Conservation (phyloP, 495 filamentous ascomycete genomes). For the Achaetomiella virescens region DNA sequence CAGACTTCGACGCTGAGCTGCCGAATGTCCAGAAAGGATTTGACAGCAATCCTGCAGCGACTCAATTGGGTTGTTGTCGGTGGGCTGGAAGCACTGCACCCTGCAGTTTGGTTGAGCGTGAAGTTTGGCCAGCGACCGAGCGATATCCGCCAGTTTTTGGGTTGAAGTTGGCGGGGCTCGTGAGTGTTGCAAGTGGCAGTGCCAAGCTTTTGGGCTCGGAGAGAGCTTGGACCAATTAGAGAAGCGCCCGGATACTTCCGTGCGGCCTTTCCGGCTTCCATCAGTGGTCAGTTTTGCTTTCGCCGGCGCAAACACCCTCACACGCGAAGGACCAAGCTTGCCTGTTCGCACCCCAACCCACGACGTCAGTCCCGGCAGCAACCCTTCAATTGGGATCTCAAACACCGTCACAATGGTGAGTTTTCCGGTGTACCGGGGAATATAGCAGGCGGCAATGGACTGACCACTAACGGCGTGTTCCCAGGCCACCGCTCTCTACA, state of each 20-base stretch:
- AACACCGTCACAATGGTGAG: slow-evolving; percentile 36
- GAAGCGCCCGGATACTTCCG: slow-evolving; percentile 24
- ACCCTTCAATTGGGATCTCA: slow-evolving; percentile 20
- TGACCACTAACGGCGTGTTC: slow-evolving; percentile 30
- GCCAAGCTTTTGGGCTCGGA: slow-evolving; percentile 8
- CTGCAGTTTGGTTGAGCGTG: no score
- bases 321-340: slow-evolving; percentile 5
- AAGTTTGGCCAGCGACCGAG: no score
- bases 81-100: no score
- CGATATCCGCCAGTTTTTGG: no score
- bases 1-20: no score
- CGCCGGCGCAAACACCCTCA: slow-evolving; percentile 19
- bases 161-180: slow-evolving; percentile 6
- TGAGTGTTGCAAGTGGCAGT: background rate
- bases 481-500: slow-evolving; percentile 60
- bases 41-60: background rate
- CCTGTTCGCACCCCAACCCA: slow-evolving; percentile 9
- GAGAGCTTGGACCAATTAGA: slow-evolving; percentile 40
- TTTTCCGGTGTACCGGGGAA: background rate
- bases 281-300: slow-evolving; percentile 26
- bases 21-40: background rate
- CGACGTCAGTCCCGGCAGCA: slow-evolving; percentile 15
- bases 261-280: slow-evolving; percentile 23
- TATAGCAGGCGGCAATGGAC: background rate
- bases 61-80: background rate